phyloP scores from a whole-genome alignment of 2,329 filamentous ascomycete species.

The Uncinocarpus reesii region DNA sequence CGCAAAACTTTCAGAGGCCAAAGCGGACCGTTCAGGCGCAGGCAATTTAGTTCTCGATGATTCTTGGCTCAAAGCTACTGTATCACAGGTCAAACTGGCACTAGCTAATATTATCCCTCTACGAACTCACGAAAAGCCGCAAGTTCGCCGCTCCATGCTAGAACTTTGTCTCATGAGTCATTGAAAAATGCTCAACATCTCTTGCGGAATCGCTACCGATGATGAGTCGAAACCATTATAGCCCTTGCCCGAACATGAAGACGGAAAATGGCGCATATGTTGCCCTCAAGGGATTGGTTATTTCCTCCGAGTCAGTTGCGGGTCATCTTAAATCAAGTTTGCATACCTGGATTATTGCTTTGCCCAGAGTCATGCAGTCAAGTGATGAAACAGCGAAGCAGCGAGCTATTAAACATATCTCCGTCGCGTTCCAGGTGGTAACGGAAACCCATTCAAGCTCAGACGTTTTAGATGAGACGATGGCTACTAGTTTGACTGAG shows the following conservation, averaged over 20 bases:
- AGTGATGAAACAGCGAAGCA: slow-evolving; percentile 71
- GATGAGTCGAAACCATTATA: slow-evolving; percentile 71
- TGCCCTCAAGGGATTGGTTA: slow-evolving; percentile 50
- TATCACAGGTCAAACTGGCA: slow-evolving; percentile 71
- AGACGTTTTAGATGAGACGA: slow-evolving; percentile 53
- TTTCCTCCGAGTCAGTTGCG: slow-evolving; percentile 51
- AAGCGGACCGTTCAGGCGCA: slow-evolving; percentile 23
- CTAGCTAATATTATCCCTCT: slow-evolving; percentile 67
- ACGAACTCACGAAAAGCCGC: slow-evolving; percentile 56
- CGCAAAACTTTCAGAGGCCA: slow-evolving; percentile 9
- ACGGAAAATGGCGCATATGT: slow-evolving; percentile 28
- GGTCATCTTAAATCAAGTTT: slow-evolving; percentile 58
- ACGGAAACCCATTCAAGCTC: slow-evolving; percentile 54
- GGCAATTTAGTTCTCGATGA: slow-evolving; percentile 35
- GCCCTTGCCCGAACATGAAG: slow-evolving; percentile 50
- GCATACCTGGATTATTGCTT: slow-evolving; percentile 69
- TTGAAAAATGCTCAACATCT: slow-evolving; percentile 68
- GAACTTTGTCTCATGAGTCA: slow-evolving; percentile 60
- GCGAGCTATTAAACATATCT: slow-evolving; percentile 63
- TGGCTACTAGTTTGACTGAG: slow-evolving; percentile 62
- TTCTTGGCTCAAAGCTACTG: slow-evolving; percentile 70
- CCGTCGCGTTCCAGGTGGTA: slow-evolving; percentile 59
- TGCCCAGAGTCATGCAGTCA: slow-evolving; percentile 73
- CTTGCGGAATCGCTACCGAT: slow-evolving; percentile 59
- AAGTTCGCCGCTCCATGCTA: slow-evolving; percentile 59